Evolutionary conservation across 768 basidiomycete species (phyloP), one percentile per base, ranked within the genome.

Genomic region (Rhodosporidiobolus sp.): DNA sequence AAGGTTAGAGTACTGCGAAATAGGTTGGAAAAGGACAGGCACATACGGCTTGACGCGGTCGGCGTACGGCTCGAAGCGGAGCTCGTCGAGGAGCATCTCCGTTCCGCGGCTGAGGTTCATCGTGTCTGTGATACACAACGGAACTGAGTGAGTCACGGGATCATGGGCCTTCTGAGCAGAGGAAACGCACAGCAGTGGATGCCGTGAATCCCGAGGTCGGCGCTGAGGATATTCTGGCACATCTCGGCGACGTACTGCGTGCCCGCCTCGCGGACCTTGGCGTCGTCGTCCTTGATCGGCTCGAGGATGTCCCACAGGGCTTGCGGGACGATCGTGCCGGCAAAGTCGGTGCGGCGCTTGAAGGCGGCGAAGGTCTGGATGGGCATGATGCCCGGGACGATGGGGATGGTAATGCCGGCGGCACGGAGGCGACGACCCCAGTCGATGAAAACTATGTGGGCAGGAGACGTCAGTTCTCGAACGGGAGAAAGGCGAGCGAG

Each of bases 21-120:
- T 1, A 49, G 17, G n/a, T n/a, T 24, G 34, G 26, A 61, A 22
- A 34, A 34, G 34, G 38, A 35, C 32, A 59, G 46, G 5, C 12
- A 67, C 72, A 30, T 14, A 73, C 63, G 96, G 95, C 77, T 94
- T 94, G 81, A 98, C 86, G 26, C 90, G 90, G 82, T 97, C 94
- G 35, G 92, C 85, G 57, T 90, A 85, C 7, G 93, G 90, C 55
- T 94, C 90, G 63, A 97, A 85, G 77, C 89, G 88, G 63, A 98
- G 83, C 81, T 97, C 94, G 80, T 97, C 88, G 43, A 99, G 84
- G 45, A 99, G 84, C 92, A 98, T 92, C 80, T 90, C 90, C 14
- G 94, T 94, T 20, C 91, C 96, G 80, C 88, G 94, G 81, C 95
- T 93, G 63, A 98, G 83, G 80, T 97, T 98, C 91, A 97, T 91